Conservation (phyloP, 345 rosid genomes). For the Eucalyptus paniculata region DNA sequence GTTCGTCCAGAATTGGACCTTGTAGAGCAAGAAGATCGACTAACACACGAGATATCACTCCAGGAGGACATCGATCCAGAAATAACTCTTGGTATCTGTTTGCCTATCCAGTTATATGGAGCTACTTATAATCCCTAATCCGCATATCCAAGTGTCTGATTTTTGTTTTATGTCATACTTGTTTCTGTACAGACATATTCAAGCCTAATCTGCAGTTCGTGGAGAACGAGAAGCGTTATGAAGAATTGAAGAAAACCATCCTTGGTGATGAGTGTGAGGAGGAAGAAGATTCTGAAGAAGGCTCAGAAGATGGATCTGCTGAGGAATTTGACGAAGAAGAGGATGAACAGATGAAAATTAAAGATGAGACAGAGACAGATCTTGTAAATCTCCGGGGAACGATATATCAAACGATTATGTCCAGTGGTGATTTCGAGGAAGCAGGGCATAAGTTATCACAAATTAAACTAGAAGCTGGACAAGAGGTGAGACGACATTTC, state of each 20-base stretch:
- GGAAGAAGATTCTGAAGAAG: slow-evolving; percentile 68
- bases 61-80: slow-evolving; percentile 57
- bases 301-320: slow-evolving; percentile 46
- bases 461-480: slow-evolving; percentile 94
- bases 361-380: slow-evolving; percentile 88
- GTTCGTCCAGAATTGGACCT: slow-evolving; percentile 90
- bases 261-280: slow-evolving; percentile 78
- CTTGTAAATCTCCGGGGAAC: slow-evolving; percentile 91
- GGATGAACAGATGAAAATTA: slow-evolving; percentile 65
- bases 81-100: slow-evolving; percentile 59
- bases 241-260: slow-evolving; percentile 78
- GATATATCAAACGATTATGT: slow-evolving; percentile 89
- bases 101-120: background rate
- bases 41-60: slow-evolving; percentile 79
- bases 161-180: background rate
- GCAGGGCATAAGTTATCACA: slow-evolving; percentile 91
- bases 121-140: background rate
- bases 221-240: slow-evolving; percentile 81
- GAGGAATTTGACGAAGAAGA: slow-evolving; percentile 52
- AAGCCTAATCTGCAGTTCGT: slow-evolving; percentile 61
- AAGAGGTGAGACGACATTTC: slow-evolving; percentile 52
- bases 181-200: slow-evolving; percentile 4
- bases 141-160: background rate
- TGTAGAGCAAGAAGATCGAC: slow-evolving; percentile 72
- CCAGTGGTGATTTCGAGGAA: slow-evolving; percentile 95